Conservation (phyloP, 1,284 basidiomycete species). For the Ceratobasidium sp. region DNA sequence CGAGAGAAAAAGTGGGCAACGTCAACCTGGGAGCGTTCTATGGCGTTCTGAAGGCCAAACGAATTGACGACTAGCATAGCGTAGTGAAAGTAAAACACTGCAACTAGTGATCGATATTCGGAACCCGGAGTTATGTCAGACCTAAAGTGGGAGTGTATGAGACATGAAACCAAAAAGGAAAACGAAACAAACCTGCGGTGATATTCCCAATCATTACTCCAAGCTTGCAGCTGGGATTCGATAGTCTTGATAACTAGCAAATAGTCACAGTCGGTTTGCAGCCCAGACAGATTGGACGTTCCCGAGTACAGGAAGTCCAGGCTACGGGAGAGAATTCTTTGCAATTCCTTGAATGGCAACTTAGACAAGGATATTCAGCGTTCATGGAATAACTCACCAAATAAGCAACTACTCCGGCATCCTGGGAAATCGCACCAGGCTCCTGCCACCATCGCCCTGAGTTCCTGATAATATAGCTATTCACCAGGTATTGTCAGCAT, state of each 20-base stretch:
- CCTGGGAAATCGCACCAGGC: constrained; percentile 72
- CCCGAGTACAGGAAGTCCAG: constrained; percentile 92
- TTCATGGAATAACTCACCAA: constrained; percentile 61
- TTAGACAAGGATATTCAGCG: constrained; percentile 54
- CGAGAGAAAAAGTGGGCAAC: constrained; percentile 90
- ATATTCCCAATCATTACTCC: constrained; percentile 73
- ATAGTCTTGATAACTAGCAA: constrained; percentile 85
- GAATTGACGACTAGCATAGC: constrained; percentile 91
- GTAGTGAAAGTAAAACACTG: constrained; percentile 87
- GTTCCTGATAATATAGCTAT: constrained; percentile 89
- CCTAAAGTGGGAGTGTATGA: constrained; percentile 6
- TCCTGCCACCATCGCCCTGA: constrained; percentile 79
- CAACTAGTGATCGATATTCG: constrained; percentile 60
- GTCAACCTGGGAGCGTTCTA: constrained; percentile 80
- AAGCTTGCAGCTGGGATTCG: constrained; percentile 82
- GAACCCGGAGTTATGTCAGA: constrained; percentile 18
- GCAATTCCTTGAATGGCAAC: constrained; percentile 73
- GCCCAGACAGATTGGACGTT: constrained; percentile 83
- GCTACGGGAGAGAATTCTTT: constrained; percentile 89
- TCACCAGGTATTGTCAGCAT: constrained; percentile 38
- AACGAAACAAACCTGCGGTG: constrained; percentile 43
- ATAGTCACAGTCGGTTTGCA: constrained; percentile 92
- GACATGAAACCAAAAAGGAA: not conserved
- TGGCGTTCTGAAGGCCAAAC: constrained; percentile 93
- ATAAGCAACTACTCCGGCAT: constrained; percentile 77